A percentile compares a stretch with the other conserved stretches of the same genome.
Evolutionary conservation across 495 filamentous ascomycete species (phyloP).

Genomic region (Aspergillus kassunensis): DNA sequence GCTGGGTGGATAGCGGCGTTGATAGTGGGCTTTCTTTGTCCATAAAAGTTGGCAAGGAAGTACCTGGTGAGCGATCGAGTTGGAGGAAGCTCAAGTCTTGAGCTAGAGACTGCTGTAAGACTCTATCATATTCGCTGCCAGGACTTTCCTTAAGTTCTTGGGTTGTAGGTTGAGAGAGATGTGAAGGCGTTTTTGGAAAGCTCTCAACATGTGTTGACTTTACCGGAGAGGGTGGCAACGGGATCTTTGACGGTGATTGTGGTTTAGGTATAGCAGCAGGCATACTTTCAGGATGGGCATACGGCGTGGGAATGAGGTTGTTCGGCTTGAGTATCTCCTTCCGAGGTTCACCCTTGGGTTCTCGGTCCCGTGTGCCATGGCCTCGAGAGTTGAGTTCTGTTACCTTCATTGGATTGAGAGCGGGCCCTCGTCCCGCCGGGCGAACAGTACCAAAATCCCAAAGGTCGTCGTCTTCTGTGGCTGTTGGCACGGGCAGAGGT

Average conservation of each 20-base stretch:
- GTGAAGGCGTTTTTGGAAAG: slow-evolving; percentile 43
- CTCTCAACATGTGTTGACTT: slow-evolving; percentile 34
- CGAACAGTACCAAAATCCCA: slow-evolving; percentile 96
- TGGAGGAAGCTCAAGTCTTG: slow-evolving; percentile 54
- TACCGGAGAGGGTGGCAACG: slow-evolving; percentile 49
- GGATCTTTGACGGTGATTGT: slow-evolving; percentile 53
- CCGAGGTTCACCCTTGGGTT: slow-evolving; percentile 36
- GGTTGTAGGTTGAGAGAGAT: slow-evolving; percentile 30
- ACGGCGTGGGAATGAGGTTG: slow-evolving; percentile 13
- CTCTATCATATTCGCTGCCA: slow-evolving; percentile 54
- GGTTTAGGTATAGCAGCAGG: slow-evolving; percentile 22
- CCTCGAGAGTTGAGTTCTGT: slow-evolving; percentile 63
- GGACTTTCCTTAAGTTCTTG: slow-evolving; percentile 30
- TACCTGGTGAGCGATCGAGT: slow-evolving; percentile 20
- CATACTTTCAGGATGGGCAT: slow-evolving; percentile 14
- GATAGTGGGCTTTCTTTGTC: slow-evolving; percentile 18
- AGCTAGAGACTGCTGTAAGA: slow-evolving; percentile 56
- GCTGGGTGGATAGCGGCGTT: slow-evolving; percentile 27
- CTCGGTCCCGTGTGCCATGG: slow-evolving; percentile 39
- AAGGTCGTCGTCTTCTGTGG: slow-evolving; percentile 64
- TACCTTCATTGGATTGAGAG: slow-evolving; percentile 67
- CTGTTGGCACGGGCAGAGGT: slow-evolving; percentile 20
- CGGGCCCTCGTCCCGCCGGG: slow-evolving; percentile 55
- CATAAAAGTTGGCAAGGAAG: slow-evolving; percentile 14
- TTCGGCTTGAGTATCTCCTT: slow-evolving; percentile 23